Evolutionary conservation across 202 grass and related monocot species (phyloP).

Genomic region (Brachypodium distachyon): DNA sequence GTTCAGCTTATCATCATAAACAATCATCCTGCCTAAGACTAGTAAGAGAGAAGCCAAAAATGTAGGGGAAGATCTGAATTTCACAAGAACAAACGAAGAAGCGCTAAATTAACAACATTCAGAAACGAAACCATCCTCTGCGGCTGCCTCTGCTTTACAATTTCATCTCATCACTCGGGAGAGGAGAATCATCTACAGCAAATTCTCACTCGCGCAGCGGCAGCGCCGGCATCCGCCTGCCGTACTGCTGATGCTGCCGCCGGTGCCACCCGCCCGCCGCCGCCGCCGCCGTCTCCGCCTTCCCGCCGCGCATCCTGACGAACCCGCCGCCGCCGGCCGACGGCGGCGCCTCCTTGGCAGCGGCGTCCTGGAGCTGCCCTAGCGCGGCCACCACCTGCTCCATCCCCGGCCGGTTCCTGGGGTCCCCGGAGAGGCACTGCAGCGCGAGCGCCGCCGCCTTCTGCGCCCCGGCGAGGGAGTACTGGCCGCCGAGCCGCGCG

Average conservation of each 20-base stretch:
- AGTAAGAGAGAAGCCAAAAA: too few species aligned
- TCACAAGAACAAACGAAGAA: not conserved
- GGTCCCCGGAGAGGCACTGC: slow-evolving; percentile 47
- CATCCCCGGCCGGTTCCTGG: slow-evolving; percentile 45
- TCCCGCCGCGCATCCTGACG: not conserved
- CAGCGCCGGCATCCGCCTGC: not conserved
- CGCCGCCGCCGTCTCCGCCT: not conserved
- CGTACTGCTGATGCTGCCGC: not conserved
- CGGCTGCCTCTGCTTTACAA: not conserved
- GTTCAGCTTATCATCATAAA: too few species aligned
- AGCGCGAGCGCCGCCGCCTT: slow-evolving; percentile 30
- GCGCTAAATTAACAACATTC: not conserved
- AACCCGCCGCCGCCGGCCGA: not conserved
- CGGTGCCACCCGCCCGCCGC: not conserved
- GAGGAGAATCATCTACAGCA: not conserved
- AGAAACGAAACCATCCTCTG: not conserved
- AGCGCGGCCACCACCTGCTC: slow-evolving; percentile 35
- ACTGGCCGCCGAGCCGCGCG: slow-evolving; percentile 35
- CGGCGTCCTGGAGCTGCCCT: slow-evolving; percentile 34
- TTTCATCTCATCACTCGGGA: not conserved
- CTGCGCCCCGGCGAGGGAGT: slow-evolving; percentile 26
- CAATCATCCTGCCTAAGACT: not conserved
- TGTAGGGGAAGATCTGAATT: too few species aligned
- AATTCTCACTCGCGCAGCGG: not conserved
- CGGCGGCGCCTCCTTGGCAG: not conserved